A percentile compares a stretch with the other conserved stretches of the same genome.
These are phyloP conservation scores for Euphrasia arctica DNA, from an alignment of 305 asterid species.

Conservation along the genomic window DNA sequence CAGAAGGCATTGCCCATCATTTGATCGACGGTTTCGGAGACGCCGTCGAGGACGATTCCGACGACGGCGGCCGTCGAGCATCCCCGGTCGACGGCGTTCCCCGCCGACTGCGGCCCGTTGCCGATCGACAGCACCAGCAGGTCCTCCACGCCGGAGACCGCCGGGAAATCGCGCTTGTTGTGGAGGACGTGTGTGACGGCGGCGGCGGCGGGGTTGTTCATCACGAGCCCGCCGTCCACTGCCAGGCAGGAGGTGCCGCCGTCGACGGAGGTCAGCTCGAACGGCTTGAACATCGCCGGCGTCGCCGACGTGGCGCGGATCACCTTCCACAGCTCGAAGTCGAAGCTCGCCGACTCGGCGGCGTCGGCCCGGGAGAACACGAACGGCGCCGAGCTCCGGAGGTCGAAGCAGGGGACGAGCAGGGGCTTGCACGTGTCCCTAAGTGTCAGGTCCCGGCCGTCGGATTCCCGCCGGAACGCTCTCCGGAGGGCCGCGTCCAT, in stretches of 20 bases:
- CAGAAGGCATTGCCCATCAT: slow-evolving; percentile 87
- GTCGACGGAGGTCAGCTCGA: slow-evolving; percentile 55
- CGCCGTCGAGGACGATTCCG: slow-evolving; percentile 85
- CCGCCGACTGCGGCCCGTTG: slow-evolving; percentile 37
- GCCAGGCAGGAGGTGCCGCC: slow-evolving; percentile 81
- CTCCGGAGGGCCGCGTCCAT: slow-evolving; percentile 60
- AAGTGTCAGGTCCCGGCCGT: slow-evolving; percentile 57
- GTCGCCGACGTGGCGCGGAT: slow-evolving; percentile 91
- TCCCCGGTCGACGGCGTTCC: slow-evolving; percentile 27
- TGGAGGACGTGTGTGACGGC: slow-evolving; percentile 95
- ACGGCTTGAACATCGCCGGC: slow-evolving; percentile 84
- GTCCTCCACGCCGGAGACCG: slow-evolving; percentile 80
- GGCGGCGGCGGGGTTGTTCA: slow-evolving; percentile 96
- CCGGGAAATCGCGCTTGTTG: slow-evolving; percentile 79
- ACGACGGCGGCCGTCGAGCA: slow-evolving; percentile 54
- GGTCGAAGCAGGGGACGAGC: slow-evolving; percentile 78
- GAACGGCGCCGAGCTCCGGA: slow-evolving; percentile 81
- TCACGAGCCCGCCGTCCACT: slow-evolving; percentile 90
- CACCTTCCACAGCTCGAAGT: slow-evolving; percentile 92
- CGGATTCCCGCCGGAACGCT: slow-evolving; percentile 45
- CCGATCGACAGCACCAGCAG: slow-evolving; percentile 79
- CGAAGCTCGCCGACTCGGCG: slow-evolving; percentile 68
- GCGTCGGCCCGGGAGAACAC: slow-evolving; percentile 97
- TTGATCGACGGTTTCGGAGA: slow-evolving; percentile 86
- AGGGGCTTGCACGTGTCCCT: slow-evolving; percentile 89